Base-by-base conservation (phyloP, 495 filamentous ascomycete genomes). In the Xylaria bambusicola region DNA sequence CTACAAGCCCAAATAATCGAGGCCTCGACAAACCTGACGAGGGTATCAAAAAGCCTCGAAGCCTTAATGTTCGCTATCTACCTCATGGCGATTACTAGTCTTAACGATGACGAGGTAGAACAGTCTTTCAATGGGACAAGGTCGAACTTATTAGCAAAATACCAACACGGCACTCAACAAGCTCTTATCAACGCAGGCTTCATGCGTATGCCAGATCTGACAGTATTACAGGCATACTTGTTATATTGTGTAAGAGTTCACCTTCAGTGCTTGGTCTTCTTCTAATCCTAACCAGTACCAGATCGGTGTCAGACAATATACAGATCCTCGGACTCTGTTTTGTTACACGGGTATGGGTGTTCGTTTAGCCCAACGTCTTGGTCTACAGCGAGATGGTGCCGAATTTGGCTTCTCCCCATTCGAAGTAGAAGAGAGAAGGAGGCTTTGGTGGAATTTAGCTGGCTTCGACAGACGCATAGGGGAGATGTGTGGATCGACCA, bases 361-460 rank as follows among this genome's bases (percentile, higher is more conserved):
- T 4, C 81, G 88, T 48, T 83, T 89, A 23, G 87, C 82, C 1
- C 87, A 90, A 66, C 81, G 85, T 9, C 71, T 90, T 21, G 87
- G 82, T 20, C 79, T 91, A 23, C 86, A 92, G 56, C 74, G 85
- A 20, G 88, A 91, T 61, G 86, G 84, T 3, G 68, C 74, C 36
- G 79, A 82, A 58, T 85, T 84, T 48, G 75, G 76, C n/a, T 73
- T 89, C 1, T 78, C 84, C 0, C 82, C 85, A 3, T 89, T 90
- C 63, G 86, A 91, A 53, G 79, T 82, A 2, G 88, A 92, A 71
- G 80, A 84, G 69, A 77, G 88, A 17, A 73, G 87, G 48, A 77
- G 88, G 20, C 67, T 91, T 4, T 92, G 88, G 88, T 90, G 87
- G 86, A 86, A 87, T 63, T 72, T 90, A 7, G 81, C 83, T 53